These are phyloP conservation scores for Neurospora intermedia DNA, from an alignment of 495 filamentous ascomycete genomes.

Conservation along the genomic window DNA sequence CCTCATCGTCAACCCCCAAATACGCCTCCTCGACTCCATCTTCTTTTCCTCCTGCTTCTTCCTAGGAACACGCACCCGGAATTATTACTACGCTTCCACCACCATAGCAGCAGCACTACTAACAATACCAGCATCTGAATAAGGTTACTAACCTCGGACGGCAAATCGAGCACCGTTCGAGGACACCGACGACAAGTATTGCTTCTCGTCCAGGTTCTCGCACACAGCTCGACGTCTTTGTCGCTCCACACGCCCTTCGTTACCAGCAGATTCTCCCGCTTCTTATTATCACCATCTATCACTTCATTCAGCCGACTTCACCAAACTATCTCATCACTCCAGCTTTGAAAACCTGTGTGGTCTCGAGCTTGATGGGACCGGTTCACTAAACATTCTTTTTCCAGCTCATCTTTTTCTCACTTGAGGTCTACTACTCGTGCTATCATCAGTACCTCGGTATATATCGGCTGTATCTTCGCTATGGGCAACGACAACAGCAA, in stretches of 20 bases:
- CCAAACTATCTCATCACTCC: not conserved
- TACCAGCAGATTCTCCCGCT: not conserved
- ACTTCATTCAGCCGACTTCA: not conserved
- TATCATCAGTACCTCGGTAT: not conserved
- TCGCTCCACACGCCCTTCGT: not conserved
- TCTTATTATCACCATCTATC: not conserved
- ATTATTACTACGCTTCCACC: constrained; percentile 3
- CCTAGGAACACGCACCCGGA: not conserved
- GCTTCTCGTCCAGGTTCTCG: not conserved
- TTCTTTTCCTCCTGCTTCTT: not conserved
- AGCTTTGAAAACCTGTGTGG: not conserved
- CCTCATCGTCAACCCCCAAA: not conserved
- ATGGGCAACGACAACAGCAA: constrained; percentile 7
- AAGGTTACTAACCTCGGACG: constrained; percentile 1
- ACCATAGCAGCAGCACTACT: constrained; percentile 3
- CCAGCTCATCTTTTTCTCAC: not conserved
- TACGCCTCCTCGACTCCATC: not conserved
- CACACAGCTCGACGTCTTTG: not conserved
- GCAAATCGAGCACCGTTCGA: constrained; percentile 1
- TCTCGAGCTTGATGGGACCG: not conserved
- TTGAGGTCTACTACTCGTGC: not conserved
- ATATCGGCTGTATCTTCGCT: constrained; percentile 3
- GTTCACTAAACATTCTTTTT: not conserved
- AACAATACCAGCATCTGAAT: constrained; percentile 6
- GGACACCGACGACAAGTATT: not conserved